Base-by-base conservation (phyloP, 2,329 filamentous ascomycete species). In the Seiridium cupressi region DNA sequence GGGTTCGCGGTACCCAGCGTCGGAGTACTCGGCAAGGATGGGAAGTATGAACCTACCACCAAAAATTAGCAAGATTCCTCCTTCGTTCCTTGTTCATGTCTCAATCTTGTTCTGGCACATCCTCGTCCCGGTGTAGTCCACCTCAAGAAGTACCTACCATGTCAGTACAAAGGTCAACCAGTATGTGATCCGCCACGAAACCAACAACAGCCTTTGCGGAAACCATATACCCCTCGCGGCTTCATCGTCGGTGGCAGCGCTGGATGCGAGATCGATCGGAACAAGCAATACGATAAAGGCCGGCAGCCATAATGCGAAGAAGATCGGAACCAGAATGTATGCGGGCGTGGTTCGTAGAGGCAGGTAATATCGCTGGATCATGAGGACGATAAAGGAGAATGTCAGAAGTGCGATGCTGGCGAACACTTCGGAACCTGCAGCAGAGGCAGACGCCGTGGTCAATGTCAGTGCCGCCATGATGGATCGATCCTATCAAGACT, bases 131-230 rank as follows among this genome's bases (percentile, higher is more conserved):
- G 18, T 26, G 18, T 26, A 26, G 18, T 26, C 18, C 18, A 26
- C 18, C 18, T 26, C 18, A 26, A 26, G 18, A 26, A 32, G 18
- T 10, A 9, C 82, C 55, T 79, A 94, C 95, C 95, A 99, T 59
- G 94, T 98, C 70, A 99, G 78, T 55, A 89, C 87, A 77, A 99
- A 99, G 0, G 94, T 98, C 59, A 99, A 81, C 95, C 95, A 99
- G 77, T 99, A 99, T 26, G 90, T 89, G 65, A 99, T 94, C 71
- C 94, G 86, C 95, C 95, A 99, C 60, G 90, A 89, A 32, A 97
- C 92, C 69, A 96, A 81, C 54, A 97, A 81, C 35, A 93, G 84
- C 55, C 88, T 80, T 65, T 90, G 82, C 4, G 91, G 90, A 40
- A 99, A 84, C 92, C 93, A 97, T 70, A 99, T 91, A 40, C 93